Percentiles rank a stretch among this genome's conserved stretches.
Evolutionary conservation across 306 rosid genomes (phyloP).

Genomic region (Oxytropis ochrocephala): DNA sequence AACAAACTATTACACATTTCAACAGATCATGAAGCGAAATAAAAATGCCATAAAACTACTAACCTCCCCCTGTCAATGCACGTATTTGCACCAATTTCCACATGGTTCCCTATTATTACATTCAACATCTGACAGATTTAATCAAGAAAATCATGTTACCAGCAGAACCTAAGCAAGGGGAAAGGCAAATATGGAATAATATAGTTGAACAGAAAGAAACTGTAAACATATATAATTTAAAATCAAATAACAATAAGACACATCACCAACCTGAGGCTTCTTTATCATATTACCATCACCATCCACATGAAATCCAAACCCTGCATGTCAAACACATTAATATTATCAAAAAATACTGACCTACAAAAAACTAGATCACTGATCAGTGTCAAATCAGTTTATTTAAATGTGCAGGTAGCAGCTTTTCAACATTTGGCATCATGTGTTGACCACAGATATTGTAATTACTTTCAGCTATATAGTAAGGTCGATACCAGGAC

Average conservation of each 20-base stretch:
- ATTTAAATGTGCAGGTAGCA: neutral
- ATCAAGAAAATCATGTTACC: constrained; percentile 14
- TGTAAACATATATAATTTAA: neutral
- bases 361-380: neutral
- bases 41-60: constrained; percentile 14
- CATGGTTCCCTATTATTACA: constrained; percentile 60
- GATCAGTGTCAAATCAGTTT: neutral
- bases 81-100: constrained; percentile 89
- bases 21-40: neutral
- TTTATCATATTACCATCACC: constrained; percentile 64
- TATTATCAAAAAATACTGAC: neutral
- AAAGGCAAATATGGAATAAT: constrained; percentile 3
- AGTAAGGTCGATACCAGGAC: neutral
- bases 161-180: neutral
- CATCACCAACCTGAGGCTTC: constrained; percentile 81
- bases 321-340: constrained; percentile 34
- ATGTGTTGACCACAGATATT: neutral
- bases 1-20: constrained; percentile 12
- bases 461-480: neutral
- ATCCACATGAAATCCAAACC: constrained; percentile 83
- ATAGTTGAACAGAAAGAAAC: neutral
- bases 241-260: neutral
- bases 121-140: constrained; percentile 55
- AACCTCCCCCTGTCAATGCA: constrained; percentile 96
- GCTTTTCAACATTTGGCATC: neutral